phyloP scores from a whole-genome alignment of 345 rosid species.

The Citrus hindsii region DNA sequence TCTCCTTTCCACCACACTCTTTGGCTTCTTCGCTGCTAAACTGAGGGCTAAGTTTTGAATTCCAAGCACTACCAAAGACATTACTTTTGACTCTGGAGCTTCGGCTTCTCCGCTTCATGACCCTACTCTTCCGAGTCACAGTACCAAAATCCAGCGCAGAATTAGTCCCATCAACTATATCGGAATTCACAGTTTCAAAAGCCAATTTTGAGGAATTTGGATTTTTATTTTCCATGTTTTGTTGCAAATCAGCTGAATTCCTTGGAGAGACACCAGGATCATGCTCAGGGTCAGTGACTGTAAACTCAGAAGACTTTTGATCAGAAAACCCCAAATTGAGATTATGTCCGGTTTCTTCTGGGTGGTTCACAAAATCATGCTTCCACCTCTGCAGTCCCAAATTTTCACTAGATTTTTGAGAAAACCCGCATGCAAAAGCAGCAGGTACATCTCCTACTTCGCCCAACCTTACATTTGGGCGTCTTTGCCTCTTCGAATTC shows the following conservation, averaged over 20 bases:
- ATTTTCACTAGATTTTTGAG: constrained; percentile 21
- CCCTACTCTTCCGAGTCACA: constrained; percentile 47
- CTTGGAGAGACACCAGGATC: constrained; percentile 16
- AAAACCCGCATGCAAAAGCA: constrained; percentile 49
- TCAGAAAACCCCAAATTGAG: constrained; percentile 11
- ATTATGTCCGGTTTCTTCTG: constrained; percentile 11
- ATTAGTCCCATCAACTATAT: constrained; percentile 19
- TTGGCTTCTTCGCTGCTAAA: constrained; percentile 22
- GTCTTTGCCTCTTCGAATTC: constrained; percentile 52
- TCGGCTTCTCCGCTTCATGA: constrained; percentile 44
- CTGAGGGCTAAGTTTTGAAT: constrained; percentile 25
- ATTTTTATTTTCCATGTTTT: constrained; percentile 33
- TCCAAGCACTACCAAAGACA: constrained; percentile 30
- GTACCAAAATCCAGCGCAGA: constrained; percentile 34
- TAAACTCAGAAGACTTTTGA: constrained; percentile 17
- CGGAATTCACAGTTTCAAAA: constrained; percentile 16
- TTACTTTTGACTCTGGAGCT: constrained; percentile 19
- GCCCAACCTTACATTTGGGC: constrained; percentile 59
- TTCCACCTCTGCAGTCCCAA: constrained; percentile 32
- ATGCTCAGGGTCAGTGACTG: constrained; percentile 10
- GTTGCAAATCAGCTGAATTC: constrained; percentile 31
- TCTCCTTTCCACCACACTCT: constrained; percentile 17
- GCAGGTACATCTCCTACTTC: constrained; percentile 60
- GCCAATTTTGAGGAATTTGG: constrained; percentile 37
- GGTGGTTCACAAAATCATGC: constrained; percentile 17